These are phyloP conservation scores for Ophiostoma quercus DNA, from an alignment of 2,329 filamentous ascomycete genomes.

Conservation along the genomic window DNA sequence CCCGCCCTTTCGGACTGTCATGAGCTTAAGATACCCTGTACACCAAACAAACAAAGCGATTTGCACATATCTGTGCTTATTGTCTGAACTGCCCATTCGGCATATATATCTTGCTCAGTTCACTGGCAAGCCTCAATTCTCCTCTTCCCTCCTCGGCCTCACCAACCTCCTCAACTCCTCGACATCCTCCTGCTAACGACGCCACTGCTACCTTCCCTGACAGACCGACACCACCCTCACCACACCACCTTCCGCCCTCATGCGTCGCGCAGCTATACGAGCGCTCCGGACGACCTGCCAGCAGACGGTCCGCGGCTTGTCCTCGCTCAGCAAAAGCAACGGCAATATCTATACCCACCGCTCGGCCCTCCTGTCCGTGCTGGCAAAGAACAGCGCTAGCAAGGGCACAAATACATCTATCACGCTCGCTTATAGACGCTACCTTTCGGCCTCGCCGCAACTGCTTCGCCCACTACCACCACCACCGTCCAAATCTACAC, in stretches of 20 bases:
- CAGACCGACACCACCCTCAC: neutral
- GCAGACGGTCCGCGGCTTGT: conserved; percentile 50
- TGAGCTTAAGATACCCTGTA: neutral
- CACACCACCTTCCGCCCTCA: conserved; percentile 37
- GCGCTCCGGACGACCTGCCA: conserved; percentile 64
- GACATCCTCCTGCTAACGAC: conserved; percentile 1
- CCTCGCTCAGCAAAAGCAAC: neutral
- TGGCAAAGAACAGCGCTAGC: neutral
- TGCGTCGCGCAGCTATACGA: conserved; percentile 69
- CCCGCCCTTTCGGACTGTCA: neutral
- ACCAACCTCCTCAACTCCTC: neutral
- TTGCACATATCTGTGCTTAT: neutral
- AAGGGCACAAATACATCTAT: neutral
- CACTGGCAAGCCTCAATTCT: neutral
- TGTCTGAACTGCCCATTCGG: neutral
- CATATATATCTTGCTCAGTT: neutral
- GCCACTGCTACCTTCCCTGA: neutral
- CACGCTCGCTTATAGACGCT: neutral
- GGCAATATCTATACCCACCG: conserved; percentile 20
- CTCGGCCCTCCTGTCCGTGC: conserved; percentile 21
- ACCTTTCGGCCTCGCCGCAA: neutral
- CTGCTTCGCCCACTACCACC: conserved; percentile 20
- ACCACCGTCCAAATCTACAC: conserved; percentile 23
- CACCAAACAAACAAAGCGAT: neutral
- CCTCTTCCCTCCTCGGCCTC: neutral